A percentile compares a stretch with the other conserved stretches of the same genome.
Evolutionary conservation across 2,329 filamentous ascomycete genomes (phyloP).

Genomic region (Fusarium udum): DNA sequence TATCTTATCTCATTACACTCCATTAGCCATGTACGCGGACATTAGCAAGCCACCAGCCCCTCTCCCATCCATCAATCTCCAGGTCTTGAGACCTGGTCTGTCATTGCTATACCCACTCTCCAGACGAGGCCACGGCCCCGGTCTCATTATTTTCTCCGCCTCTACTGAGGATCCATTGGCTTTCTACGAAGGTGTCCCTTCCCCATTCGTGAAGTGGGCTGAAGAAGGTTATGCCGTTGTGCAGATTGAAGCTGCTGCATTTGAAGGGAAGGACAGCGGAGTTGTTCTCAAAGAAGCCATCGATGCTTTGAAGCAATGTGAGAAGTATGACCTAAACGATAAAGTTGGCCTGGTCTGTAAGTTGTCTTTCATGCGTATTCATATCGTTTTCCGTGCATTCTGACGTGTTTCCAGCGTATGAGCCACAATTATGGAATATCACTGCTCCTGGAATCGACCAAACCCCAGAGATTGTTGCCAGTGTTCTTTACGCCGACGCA

Average conservation of each 20-base stretch:
- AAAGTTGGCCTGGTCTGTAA: not conserved
- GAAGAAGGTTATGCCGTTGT: conserved; percentile 75
- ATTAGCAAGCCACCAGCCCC: conserved; percentile 38
- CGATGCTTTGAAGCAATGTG: conserved; percentile 33
- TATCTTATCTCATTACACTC: not conserved
- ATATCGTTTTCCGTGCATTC: not conserved
- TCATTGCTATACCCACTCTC: conserved; percentile 48
- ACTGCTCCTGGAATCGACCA: not conserved
- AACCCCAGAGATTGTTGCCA: not conserved
- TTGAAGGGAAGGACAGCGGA: conserved; percentile 13
- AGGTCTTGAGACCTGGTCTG: conserved; percentile 28
- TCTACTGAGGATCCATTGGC: conserved; percentile 33
- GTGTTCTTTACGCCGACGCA: not conserved
- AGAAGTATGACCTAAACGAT: conserved; percentile 48
- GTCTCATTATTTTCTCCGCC: conserved; percentile 46
- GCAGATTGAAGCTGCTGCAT: not conserved
- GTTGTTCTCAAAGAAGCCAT: conserved; percentile 35
- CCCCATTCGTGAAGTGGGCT: conserved; percentile 72
- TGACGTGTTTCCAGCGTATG: not conserved
- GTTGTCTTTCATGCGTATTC: no score
- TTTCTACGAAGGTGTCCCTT: conserved; percentile 54
- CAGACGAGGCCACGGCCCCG: conserved; percentile 50
- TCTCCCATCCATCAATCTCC: conserved; percentile 34
- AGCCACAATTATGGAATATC: not conserved
- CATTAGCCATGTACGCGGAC: conserved; percentile 34